Percentiles rank a stretch among this genome's conserved stretches.
Conservation (phyloP, 257 asterid species). For the Hygrophila difformis region DNA sequence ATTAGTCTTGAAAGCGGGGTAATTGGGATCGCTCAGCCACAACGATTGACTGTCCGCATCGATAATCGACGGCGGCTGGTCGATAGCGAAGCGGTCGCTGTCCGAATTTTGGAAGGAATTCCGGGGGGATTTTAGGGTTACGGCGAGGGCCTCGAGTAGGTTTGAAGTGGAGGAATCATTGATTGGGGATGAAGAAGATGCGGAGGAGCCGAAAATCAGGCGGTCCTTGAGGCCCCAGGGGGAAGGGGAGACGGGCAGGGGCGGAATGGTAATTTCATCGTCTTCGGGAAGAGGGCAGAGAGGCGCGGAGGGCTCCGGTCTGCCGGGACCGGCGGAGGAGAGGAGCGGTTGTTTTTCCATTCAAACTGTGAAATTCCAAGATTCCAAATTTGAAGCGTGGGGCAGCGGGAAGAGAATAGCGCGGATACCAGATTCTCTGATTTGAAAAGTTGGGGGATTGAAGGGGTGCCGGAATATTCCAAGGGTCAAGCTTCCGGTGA, state of each 20-base stretch:
- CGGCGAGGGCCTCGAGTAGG: slow-evolving; percentile 39
- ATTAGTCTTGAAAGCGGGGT: slow-evolving; percentile 36
- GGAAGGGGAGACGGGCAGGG: slow-evolving; percentile 57
- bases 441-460: too few species aligned
- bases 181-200: slow-evolving; percentile 29
- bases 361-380: too few species aligned
- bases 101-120: slow-evolving; percentile 16
- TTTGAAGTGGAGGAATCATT: slow-evolving; percentile 27
- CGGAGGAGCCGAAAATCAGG: slow-evolving; percentile 59
- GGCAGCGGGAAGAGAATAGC: too few species aligned
- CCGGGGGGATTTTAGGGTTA: slow-evolving; percentile 15
- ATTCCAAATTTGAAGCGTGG: too few species aligned
- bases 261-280: slow-evolving; percentile 51
- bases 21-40: slow-evolving; percentile 65
- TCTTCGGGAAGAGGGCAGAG: slow-evolving; percentile 67
- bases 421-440: too few species aligned
- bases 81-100: slow-evolving; percentile 15
- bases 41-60: slow-evolving; percentile 35
- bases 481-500: too few species aligned
- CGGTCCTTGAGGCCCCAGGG: slow-evolving; percentile 55
- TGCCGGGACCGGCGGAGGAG: slow-evolving; percentile 26
- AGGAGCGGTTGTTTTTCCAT: slow-evolving; percentile 84
- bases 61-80: slow-evolving; percentile 14
- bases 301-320: slow-evolving; percentile 19
- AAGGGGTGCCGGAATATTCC: too few species aligned